Base-by-base conservation (phyloP, 2,329 filamentous ascomycete genomes). In the Claviceps sp. region DNA sequence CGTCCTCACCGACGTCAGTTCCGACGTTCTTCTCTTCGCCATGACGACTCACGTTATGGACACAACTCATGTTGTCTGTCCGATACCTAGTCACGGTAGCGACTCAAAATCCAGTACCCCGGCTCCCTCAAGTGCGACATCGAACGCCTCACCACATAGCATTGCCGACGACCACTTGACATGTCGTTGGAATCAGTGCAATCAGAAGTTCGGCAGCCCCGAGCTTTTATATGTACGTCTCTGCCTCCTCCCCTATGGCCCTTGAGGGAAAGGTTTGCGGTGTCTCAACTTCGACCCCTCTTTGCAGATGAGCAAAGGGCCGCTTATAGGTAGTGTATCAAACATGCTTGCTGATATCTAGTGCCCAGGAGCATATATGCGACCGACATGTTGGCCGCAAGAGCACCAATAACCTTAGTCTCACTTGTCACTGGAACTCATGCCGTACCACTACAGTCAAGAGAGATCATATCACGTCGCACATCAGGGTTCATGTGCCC, bases 381-480 rank as follows among this genome's bases (percentile, higher is more conserved):
- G 93, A 97, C 68, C 88, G 89, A 64, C 93, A 98, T 76, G 90
- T 98, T 67, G 93, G 93, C 58, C 89, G 93, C 71, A 98, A 98
- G 77, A 95, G 88, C 74, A 98, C 93, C 65, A 97, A 97, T 75
- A 98, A 98, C 72, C 77, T 98, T 64, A 97, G 93, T 70, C 72
- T 98, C 66, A 96, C 89, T 51, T 98, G 93, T 72, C 88, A 94
- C 67, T 98, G 93, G 93, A 93, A 90, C 61, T 86, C 85, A 58
- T 98, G 93, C 74, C 84, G 89, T 57, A 97, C 91, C 22, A 96
- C 90, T 47, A 97, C 91, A 2, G 91, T 97, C 67, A 97, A 98
- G 78, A 89, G 93, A 63, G 93, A 97, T 64, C 93, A 98, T 73
- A 98, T 98, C 70, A 98, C 93, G 49, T 97, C 93, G 49, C 93